Percentiles rank a stretch among this genome's conserved stretches.
Conservation (phyloP, 768 basidiomycete genomes). For the Terana coerulea region DNA sequence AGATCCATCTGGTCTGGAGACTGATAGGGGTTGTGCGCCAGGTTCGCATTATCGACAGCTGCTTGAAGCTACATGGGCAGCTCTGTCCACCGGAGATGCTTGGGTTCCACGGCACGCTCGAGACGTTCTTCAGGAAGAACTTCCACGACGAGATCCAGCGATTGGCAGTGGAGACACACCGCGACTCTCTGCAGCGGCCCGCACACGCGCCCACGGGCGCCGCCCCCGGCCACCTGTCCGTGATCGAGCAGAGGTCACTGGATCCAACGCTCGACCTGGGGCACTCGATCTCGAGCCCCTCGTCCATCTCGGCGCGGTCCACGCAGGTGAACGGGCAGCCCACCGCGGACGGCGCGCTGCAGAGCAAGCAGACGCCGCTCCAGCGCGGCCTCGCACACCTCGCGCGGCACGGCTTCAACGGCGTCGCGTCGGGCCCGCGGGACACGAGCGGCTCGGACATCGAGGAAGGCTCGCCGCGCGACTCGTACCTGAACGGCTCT, state of each 20-base stretch:
- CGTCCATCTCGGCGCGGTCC: slow-evolving; percentile 16
- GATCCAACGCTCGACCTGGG: slow-evolving; percentile 14
- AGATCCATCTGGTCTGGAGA: neutral
- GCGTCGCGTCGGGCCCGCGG: slow-evolving; percentile 73
- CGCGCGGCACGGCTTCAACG: slow-evolving; percentile 78
- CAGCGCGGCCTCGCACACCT: slow-evolving; percentile 80
- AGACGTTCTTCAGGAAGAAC: slow-evolving; percentile 81
- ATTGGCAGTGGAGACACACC: slow-evolving; percentile 51
- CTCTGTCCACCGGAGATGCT: slow-evolving; percentile 85
- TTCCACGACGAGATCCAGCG: slow-evolving; percentile 80
- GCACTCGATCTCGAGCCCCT: slow-evolving; percentile 8
- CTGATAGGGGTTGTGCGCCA: slow-evolving; percentile 25
- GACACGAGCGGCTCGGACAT: slow-evolving; percentile 55
- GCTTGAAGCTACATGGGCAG: slow-evolving; percentile 77
- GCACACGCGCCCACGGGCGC: slow-evolving; percentile 21
- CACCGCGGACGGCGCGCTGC: slow-evolving; percentile 12
- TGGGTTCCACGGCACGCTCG: slow-evolving; percentile 89
- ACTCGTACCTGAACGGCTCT: slow-evolving; percentile 71
- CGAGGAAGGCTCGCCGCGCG: slow-evolving; percentile 64
- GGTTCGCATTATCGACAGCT: slow-evolving; percentile 79
- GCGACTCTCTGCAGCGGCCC: slow-evolving; percentile 36
- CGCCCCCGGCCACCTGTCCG: slow-evolving; percentile 40
- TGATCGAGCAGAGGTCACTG: slow-evolving; percentile 7
- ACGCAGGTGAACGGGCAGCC: slow-evolving; percentile 14
- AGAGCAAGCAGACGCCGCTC: slow-evolving; percentile 64